These are phyloP conservation scores for Williopsis jadinii DNA, from an alignment of 1,139 yeast genomes.

Conservation along the genomic window DNA sequence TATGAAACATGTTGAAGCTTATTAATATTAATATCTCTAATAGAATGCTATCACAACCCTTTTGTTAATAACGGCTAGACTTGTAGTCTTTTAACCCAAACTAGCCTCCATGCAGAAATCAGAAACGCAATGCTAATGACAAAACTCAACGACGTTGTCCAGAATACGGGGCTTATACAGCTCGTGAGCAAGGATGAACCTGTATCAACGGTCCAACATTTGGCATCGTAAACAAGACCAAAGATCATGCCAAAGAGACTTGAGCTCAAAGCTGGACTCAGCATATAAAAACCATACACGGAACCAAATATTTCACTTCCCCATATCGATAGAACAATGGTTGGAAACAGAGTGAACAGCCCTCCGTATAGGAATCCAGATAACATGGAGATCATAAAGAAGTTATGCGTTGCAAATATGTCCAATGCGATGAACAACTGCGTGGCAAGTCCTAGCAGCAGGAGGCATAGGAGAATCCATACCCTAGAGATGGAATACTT, in stretches of 20 bases:
- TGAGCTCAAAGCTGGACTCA: slow-evolving; percentile 88
- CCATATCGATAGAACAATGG: slow-evolving; percentile 78
- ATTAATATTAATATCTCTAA: too few species aligned
- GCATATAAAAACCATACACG: slow-evolving; percentile 86
- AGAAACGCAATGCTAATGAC: slow-evolving; percentile 12
- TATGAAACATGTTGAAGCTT: slow-evolving; percentile 1
- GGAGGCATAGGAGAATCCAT: slow-evolving; percentile 37
- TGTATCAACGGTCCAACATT: slow-evolving; percentile 15
- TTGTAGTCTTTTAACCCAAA: slow-evolving; percentile 13
- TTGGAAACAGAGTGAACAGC: slow-evolving; percentile 77
- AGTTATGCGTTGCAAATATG: slow-evolving; percentile 14
- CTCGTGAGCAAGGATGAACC: background rate
- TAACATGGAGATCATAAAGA: slow-evolving; percentile 39
- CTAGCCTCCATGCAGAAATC: slow-evolving; percentile 19
- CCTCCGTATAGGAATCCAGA: slow-evolving; percentile 81
- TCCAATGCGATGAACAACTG: slow-evolving; percentile 25
- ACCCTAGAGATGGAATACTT: slow-evolving; percentile 31
- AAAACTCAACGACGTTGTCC: slow-evolving; percentile 15
- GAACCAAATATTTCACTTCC: slow-evolving; percentile 88
- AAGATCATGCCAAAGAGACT: slow-evolving; percentile 63
- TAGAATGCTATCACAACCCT: too few species aligned
- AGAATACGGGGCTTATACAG: slow-evolving; percentile 18
- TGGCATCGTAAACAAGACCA: slow-evolving; percentile 56
- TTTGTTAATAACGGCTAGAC: too few species aligned
- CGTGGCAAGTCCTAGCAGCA: slow-evolving; percentile 39